These are phyloP conservation scores for Talaromyces amestolkiae DNA, from an alignment of 2,329 filamentous ascomycete species.

Conservation along the genomic window DNA sequence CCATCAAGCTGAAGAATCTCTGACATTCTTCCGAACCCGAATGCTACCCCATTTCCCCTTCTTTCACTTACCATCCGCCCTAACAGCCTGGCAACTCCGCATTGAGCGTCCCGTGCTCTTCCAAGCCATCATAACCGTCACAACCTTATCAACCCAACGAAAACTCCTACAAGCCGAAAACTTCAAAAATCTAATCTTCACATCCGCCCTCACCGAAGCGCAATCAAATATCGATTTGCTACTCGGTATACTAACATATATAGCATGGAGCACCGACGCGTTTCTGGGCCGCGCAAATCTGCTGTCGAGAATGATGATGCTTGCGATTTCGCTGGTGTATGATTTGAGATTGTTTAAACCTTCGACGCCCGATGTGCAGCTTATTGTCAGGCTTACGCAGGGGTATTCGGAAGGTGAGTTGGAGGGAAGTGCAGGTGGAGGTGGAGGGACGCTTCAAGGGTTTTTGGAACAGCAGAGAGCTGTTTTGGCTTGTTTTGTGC, in stretches of 20 bases:
- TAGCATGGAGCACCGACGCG: conserved; percentile 39
- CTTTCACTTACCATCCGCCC: conserved; percentile 28
- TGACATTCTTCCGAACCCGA: conserved; percentile 31
- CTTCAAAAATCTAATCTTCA: conserved; percentile 33
- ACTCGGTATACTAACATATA: conserved; percentile 37
- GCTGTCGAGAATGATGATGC: conserved; percentile 38
- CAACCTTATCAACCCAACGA: conserved; percentile 31
- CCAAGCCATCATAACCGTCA: conserved; percentile 38
- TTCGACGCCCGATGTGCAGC: conserved; percentile 28
- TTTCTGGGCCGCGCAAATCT: conserved; percentile 33
- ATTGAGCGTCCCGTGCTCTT: conserved; percentile 35
- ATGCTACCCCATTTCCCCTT: conserved; percentile 41
- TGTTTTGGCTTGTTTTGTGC: conserved; percentile 32
- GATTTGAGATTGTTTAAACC: conserved; percentile 38
- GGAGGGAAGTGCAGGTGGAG: background rate
- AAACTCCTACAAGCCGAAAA: conserved; percentile 29
- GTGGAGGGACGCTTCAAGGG: conserved; percentile 19
- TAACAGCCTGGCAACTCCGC: conserved; percentile 33
- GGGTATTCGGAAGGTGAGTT: conserved; percentile 24
- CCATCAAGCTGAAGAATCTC: conserved; percentile 23
- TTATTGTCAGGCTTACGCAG: conserved; percentile 33
- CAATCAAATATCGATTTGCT: conserved; percentile 38
- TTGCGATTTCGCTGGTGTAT: conserved; percentile 39
- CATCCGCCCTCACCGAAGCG: conserved; percentile 29
- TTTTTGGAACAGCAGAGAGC: conserved; percentile 31